Evolutionary conservation across 2,329 filamentous ascomycete genomes (phyloP), one percentile per base, ranked within the genome.

Genomic region (Coniochaeta prunicola): DNA sequence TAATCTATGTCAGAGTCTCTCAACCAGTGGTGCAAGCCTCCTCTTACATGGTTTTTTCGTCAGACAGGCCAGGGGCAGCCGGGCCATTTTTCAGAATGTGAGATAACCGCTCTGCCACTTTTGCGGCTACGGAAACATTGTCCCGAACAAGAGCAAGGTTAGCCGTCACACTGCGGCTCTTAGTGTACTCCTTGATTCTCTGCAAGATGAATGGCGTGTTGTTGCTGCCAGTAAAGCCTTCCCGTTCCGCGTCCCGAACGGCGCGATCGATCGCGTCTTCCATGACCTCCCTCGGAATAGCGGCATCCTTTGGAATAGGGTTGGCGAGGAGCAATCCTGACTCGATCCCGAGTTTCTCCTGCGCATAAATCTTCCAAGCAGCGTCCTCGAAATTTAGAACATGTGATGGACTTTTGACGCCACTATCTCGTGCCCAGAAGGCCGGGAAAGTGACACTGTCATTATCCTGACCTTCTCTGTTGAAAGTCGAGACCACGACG

Each of bases 391-490:
- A 91, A 64, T 87, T 82, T 57, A 85, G 75, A 45, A 97, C 83
- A 1, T 90, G 83, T 24, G 84, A 83, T 0, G 93, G 93, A 68
- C 91, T 96, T 71, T 80, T 85, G 57, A 89, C 76, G 13, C 92
- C 91, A 71, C 92, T 97, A 45, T 97, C 91, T 42, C 93, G 80
- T 0, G 90, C 90, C 83, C 90, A 99, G 73, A 99, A 99, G 0
- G 90, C 91, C 1, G 94, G 94, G 67, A 97, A 94, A 66, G 96
- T 89, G 42, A 97, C 82, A 6, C 81, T 75, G 1, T 86, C 88
- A 28, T 76, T 74, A 21, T 34, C 17, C 30, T 21, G 24, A 38
- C 90, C 83, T 1, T 90, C 91, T 72, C 96, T 91, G 26, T 91
- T 87, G 76, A 97, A 99, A 2, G 94, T 97, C 3, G 86, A 89